These are phyloP conservation scores for Sphaerulina populicola DNA, from an alignment of 2,329 filamentous ascomycete species.

Conservation along the genomic window DNA sequence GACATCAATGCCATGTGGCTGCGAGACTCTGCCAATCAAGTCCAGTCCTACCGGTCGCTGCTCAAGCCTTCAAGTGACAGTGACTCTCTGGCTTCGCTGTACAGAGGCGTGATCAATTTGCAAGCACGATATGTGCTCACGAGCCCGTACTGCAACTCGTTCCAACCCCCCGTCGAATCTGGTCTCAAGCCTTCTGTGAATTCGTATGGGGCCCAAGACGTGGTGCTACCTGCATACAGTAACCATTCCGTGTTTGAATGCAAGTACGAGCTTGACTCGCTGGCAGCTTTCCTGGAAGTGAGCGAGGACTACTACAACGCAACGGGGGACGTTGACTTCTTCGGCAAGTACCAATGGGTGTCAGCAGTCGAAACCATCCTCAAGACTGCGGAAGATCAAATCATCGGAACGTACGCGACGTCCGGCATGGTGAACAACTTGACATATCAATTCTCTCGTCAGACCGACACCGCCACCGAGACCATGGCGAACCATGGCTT, in stretches of 20 bases:
- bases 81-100: constrained; percentile 58
- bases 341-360: constrained; percentile 43
- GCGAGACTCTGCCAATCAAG: constrained; percentile 55
- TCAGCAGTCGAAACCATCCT: constrained; percentile 40
- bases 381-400: constrained; percentile 41
- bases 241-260: constrained; percentile 44
- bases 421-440: constrained; percentile 39
- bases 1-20: constrained; percentile 53
- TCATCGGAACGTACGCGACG: constrained; percentile 41
- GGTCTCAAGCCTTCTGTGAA: constrained; percentile 36
- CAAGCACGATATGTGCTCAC: constrained; percentile 60
- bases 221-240: constrained; percentile 38
- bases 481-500: constrained; percentile 47
- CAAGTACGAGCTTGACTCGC: constrained; percentile 48
- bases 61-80: constrained; percentile 47
- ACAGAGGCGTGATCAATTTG: constrained; percentile 63
- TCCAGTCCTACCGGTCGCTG: constrained; percentile 60
- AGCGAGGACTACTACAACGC: constrained; percentile 42
- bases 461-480: constrained; percentile 40
- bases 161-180: constrained; percentile 45
- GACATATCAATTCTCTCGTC: constrained; percentile 42
- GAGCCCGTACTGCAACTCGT: constrained; percentile 49
- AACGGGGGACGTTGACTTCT: constrained; percentile 43
- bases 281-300: constrained; percentile 46
- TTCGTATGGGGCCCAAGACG: constrained; percentile 35